phyloP scores from a whole-genome alignment of 176 grass and related monocot species.

The Oryza coarctata region DNA sequence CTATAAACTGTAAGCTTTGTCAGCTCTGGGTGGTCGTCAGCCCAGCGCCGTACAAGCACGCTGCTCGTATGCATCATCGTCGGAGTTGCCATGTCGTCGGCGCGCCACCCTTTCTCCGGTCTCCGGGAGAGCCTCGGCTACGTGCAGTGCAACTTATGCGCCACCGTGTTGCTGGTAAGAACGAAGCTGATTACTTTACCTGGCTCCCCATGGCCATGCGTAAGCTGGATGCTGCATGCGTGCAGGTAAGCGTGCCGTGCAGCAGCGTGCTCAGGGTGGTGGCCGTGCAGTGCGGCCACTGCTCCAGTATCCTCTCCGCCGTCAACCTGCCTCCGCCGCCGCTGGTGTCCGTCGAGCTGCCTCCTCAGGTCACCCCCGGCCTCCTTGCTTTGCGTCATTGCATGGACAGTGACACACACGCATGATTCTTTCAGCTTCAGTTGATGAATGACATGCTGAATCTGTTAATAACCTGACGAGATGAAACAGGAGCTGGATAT shows the following conservation, averaged over 20 bases:
- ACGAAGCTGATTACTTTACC: not conserved
- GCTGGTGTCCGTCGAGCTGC: conserved; percentile 36
- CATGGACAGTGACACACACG: not conserved
- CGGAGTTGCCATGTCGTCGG: conserved; percentile 35
- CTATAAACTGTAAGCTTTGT: not conserved
- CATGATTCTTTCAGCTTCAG: not conserved
- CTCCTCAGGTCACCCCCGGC: conserved; percentile 39
- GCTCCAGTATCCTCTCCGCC: conserved; percentile 55
- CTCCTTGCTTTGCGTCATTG: not conserved
- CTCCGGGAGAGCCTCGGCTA: conserved; percentile 65
- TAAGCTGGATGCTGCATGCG: not conserved
- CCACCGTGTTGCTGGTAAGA: conserved; percentile 56
- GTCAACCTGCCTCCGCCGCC: conserved; percentile 30
- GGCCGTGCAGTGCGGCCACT: conserved; percentile 66
- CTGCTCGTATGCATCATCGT: not conserved
- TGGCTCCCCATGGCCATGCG: not conserved
- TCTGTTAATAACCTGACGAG: too few relatives aligned
- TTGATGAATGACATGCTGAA: not conserved
- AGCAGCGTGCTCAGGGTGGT: conserved; percentile 53
- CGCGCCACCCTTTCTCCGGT: conserved; percentile 17
- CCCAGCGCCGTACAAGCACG: not conserved
- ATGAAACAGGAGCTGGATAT: conserved; percentile 38
- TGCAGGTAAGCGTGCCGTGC: conserved; percentile 66
- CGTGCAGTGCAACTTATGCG: conserved; percentile 61
- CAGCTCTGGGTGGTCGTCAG: not conserved